Evolutionary conservation across 1,284 basidiomycete genomes (phyloP).

Genomic region (Trichosporon coremiiforme): DNA sequence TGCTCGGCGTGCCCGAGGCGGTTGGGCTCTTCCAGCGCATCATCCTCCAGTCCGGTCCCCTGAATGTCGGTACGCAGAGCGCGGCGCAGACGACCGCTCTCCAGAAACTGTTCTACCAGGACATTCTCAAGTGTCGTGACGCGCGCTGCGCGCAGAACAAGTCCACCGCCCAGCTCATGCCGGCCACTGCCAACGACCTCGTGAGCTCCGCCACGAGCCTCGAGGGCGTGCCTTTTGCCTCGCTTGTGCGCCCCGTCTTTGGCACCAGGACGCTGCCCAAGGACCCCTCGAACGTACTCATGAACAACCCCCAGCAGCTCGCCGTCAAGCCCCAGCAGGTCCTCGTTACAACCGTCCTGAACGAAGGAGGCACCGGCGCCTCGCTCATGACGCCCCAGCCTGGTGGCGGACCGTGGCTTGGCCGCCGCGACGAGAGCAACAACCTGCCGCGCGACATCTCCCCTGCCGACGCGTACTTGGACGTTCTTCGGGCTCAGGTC

Average conservation of each 20-base stretch:
- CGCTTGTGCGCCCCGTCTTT: conserved; percentile 44
- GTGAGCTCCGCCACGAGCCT: conserved; percentile 33
- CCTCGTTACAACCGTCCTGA: conserved; percentile 67
- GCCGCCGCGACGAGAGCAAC: not conserved
- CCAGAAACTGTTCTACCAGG: conserved; percentile 62
- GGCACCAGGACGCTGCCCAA: conserved; percentile 35
- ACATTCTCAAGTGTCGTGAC: conserved; percentile 49
- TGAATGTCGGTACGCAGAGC: conserved; percentile 72
- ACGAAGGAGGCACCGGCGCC: conserved; percentile 63
- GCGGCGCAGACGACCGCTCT: conserved; percentile 63
- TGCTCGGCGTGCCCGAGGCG: conserved; percentile 69
- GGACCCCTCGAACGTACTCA: conserved; percentile 65
- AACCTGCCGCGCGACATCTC: conserved; percentile 51
- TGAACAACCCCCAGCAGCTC: conserved; percentile 66
- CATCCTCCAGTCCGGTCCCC: conserved; percentile 80
- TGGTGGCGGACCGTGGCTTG: not conserved
- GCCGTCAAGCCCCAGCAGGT: conserved; percentile 64
- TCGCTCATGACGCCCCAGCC: not conserved
- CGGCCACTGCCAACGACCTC: conserved; percentile 59
- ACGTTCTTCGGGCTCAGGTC: conserved; percentile 38
- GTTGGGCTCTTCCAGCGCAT: conserved; percentile 68
- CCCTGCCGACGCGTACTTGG: conserved; percentile 61
- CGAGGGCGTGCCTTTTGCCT: conserved; percentile 34
- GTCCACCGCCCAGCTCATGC: conserved; percentile 62
- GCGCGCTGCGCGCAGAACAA: conserved; percentile 62